These are phyloP conservation scores for Globisporangium acanthophoron DNA, from an alignment of 352 stramenopile species.

Conservation along the genomic window DNA sequence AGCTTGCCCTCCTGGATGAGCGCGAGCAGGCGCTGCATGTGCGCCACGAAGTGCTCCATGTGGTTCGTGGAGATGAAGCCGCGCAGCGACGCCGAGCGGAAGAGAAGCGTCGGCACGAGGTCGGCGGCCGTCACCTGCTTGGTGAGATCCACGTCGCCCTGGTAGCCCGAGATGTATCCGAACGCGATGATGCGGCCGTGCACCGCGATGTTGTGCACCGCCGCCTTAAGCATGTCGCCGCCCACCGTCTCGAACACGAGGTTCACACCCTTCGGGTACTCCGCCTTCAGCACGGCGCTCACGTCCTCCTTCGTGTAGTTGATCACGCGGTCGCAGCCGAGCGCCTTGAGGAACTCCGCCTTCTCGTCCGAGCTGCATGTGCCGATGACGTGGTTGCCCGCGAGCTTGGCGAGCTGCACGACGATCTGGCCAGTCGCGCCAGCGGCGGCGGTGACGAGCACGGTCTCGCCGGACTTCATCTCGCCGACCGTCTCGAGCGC, in stretches of 20 bases:
- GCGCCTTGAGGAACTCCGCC: slow-evolving; percentile 46
- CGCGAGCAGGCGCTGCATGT: slow-evolving; percentile 45
- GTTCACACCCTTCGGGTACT: slow-evolving; percentile 63
- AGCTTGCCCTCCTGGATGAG: slow-evolving; percentile 36
- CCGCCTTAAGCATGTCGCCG: slow-evolving; percentile 42
- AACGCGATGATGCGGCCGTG: slow-evolving; percentile 59
- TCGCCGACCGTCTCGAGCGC: slow-evolving; percentile 48
- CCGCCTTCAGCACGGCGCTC: slow-evolving; percentile 47
- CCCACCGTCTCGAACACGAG: slow-evolving; percentile 66
- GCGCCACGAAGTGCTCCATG: slow-evolving; percentile 25
- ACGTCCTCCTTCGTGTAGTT: too few species aligned
- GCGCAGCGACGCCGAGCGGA: slow-evolving; percentile 29
- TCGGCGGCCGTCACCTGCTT: too few species aligned
- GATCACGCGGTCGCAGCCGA: too few species aligned
- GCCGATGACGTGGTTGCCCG: slow-evolving; percentile 34
- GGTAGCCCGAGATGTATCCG: slow-evolving; percentile 46
- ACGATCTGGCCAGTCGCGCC: too few species aligned
- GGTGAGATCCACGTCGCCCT: slow-evolving; percentile 32
- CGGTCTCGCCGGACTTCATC: slow-evolving; percentile 52
- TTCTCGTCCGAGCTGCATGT: slow-evolving; percentile 58
- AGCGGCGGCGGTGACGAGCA: slow-evolving; percentile 44
- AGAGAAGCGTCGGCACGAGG: slow-evolving; percentile 18
- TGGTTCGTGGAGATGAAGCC: slow-evolving; percentile 49
- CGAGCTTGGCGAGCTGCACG: slow-evolving; percentile 80
- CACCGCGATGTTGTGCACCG: slow-evolving; percentile 50